Percentiles rank a stretch among this genome's conserved stretches.
These are phyloP conservation scores for Pichia sp. DNA, from an alignment of 1,139 yeast species.

Conservation along the genomic window DNA sequence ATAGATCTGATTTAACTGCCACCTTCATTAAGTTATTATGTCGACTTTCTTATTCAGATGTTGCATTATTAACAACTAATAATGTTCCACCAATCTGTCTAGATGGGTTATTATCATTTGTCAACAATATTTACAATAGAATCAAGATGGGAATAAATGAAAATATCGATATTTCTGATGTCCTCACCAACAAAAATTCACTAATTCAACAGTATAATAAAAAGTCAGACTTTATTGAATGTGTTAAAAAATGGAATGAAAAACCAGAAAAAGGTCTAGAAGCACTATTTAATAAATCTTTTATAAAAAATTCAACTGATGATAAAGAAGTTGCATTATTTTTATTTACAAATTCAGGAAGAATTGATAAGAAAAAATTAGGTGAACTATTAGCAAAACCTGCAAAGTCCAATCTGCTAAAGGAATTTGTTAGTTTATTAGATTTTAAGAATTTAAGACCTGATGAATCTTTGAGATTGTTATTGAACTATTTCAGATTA, in stretches of 20 bases:
- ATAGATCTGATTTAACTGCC: conserved; percentile 73
- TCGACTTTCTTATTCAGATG: conserved; percentile 71
- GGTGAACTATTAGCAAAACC: conserved; percentile 87
- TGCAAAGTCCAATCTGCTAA: conserved; percentile 51
- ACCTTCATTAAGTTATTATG: conserved; percentile 66
- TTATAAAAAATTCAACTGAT: conserved; percentile 50
- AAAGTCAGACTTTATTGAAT: conserved; percentile 68
- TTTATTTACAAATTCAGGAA: conserved; percentile 68
- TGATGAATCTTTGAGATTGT: conserved; percentile 84
- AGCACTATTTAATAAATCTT: conserved; percentile 53
- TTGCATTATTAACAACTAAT: conserved; percentile 69
- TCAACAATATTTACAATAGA: conserved; percentile 60
- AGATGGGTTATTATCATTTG: conserved; percentile 72
- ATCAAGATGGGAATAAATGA: conserved; percentile 32
- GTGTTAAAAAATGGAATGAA: conserved; percentile 67
- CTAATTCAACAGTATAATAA: conserved; percentile 44
- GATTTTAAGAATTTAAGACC: conserved; percentile 75
- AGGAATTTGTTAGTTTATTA: conserved; percentile 60
- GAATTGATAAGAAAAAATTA: conserved; percentile 77
- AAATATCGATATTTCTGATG: conserved; percentile 16
- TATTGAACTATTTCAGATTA: conserved; percentile 77
- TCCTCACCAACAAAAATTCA: conserved; percentile 16
- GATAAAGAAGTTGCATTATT: conserved; percentile 65
- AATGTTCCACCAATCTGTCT: conserved; percentile 90
- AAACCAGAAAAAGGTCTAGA: conserved; percentile 73